Conservation (phyloP, 2,329 filamentous ascomycete species). For the Talaromyces sp. region DNA sequence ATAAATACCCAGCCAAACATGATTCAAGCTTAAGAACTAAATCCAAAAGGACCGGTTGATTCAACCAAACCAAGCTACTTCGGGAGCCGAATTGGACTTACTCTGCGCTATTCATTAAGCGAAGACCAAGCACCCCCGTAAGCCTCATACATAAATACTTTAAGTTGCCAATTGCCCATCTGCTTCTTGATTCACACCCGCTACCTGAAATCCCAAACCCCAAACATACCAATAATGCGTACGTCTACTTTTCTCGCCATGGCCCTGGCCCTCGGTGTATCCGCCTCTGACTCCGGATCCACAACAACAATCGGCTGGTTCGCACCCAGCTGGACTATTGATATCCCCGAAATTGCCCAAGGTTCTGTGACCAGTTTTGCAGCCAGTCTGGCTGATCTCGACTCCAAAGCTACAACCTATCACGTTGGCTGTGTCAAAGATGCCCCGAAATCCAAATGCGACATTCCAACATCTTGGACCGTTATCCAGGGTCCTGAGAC, state of each 20-base stretch:
- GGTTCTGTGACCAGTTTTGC: slow-evolving; percentile 12
- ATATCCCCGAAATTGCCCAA: slow-evolving; percentile 2
- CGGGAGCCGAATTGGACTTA: background rate
- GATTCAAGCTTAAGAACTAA: background rate
- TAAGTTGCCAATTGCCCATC: too few species aligned
- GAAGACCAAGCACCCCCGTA: background rate
- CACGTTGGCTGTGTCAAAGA: slow-evolving; percentile 23
- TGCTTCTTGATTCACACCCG: background rate
- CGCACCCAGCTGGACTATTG: slow-evolving; percentile 8
- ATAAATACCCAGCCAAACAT: background rate
- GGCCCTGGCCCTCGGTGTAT: slow-evolving; percentile 5
- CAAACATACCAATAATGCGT: slow-evolving; percentile 6
- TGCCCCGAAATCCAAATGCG: slow-evolving; percentile 27
- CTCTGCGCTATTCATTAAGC: background rate
- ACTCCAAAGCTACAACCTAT: slow-evolving; percentile 27
- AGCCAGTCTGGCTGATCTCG: slow-evolving; percentile 26
- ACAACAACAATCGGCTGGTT: slow-evolving; percentile 18
- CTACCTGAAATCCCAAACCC: background rate
- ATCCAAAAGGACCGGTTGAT: background rate
- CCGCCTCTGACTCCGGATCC: slow-evolving; percentile 2
- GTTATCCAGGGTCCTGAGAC: slow-evolving; percentile 29
- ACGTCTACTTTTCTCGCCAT: slow-evolving; percentile 8
- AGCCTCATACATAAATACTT: background rate
- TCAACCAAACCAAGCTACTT: background rate
- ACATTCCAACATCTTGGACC: slow-evolving; percentile 23